Evolutionary conservation across 176 grass and related monocot species (phyloP), one percentile per base, ranked within the genome.

Genomic region (Raddia distichophylla): DNA sequence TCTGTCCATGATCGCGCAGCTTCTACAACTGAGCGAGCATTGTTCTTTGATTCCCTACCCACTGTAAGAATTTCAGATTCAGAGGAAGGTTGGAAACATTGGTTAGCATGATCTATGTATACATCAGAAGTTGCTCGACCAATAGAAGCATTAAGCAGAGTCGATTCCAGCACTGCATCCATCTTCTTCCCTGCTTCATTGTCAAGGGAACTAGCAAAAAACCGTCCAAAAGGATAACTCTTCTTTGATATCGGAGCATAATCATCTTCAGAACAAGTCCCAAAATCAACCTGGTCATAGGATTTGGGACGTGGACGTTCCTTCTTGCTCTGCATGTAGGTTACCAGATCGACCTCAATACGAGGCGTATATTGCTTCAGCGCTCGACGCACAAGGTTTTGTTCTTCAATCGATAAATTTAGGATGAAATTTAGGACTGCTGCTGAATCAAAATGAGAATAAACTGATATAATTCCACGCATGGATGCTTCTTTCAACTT

Each of bases 321-420:
- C 86, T 97, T 97, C 83, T 94, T 97, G 74, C 76, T 97, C 89
- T 97, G 94, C 73, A 97, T 57, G 80, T 92, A 97, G 82, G 85
- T 97, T 54, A 97, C 91, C 70, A 97, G 86, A 90, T 97, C 94
- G 9, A 97, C 85, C 79, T 97, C 94, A 75, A 97, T 92, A 76
- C 94, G 86, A 69, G 94, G 94, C 56, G 91, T 97, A 77, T 94
- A 92, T 63, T 97, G 89, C 80, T 94, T 97, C 65, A 97, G 79
- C 45, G 94, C 89, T 79, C 87, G 85, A 63, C 94, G 91, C 75
- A 97, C 84, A 56, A 77, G 49, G 60, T 94, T 97, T 71, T 97
- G 91, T 52, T 97, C 91, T 82, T 97, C 91, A 68, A 97, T 75
- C 1, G 91, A 88, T 10, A 97, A 83, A 87, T 63, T 92, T 32